Conservation (phyloP, 2,329 filamentous ascomycete genomes). For the Colletotrichum viniferum region DNA sequence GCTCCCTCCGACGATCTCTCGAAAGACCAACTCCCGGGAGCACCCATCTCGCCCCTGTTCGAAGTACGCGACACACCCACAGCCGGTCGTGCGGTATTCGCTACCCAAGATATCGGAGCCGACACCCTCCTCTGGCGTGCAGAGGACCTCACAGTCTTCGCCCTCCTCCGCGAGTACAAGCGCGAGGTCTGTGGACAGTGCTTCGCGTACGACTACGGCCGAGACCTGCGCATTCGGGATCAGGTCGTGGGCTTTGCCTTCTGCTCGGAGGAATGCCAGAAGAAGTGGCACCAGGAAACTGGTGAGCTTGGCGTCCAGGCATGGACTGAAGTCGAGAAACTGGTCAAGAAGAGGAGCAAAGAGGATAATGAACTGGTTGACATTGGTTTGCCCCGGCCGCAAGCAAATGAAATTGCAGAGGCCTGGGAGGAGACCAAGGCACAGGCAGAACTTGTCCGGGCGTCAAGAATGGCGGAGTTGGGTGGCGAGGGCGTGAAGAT, state of each 20-base stretch:
- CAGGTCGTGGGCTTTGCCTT: constrained; percentile 9
- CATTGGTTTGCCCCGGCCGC: background rate
- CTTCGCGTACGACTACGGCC: constrained; percentile 11
- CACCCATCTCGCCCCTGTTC: constrained; percentile 3
- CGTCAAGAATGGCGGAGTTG: background rate
- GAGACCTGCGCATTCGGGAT: constrained; percentile 1
- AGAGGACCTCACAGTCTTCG: constrained; percentile 9
- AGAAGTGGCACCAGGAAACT: background rate
- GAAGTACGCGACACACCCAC: constrained; percentile 12
- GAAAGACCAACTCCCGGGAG: background rate
- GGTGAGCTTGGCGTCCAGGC: constrained; percentile 7
- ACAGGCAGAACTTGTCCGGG: constrained; percentile 6
- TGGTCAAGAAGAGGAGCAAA: constrained; percentile 7
- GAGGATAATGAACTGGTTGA: constrained; percentile 5
- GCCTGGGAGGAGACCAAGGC: background rate
- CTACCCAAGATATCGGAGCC: background rate
- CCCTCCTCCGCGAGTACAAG: constrained; percentile 10
- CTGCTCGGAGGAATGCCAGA: background rate
- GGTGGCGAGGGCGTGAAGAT: background rate
- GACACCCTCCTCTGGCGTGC: constrained; percentile 4
- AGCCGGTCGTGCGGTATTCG: constrained; percentile 17
- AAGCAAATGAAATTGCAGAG: background rate
- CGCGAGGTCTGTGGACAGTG: constrained; percentile 17
- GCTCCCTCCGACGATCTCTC: background rate
- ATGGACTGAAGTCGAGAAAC: constrained; percentile 7